These are phyloP conservation scores for Protoeuglena noctilucae DNA, from an alignment of 139 green algal species.

Conservation along the genomic window DNA sequence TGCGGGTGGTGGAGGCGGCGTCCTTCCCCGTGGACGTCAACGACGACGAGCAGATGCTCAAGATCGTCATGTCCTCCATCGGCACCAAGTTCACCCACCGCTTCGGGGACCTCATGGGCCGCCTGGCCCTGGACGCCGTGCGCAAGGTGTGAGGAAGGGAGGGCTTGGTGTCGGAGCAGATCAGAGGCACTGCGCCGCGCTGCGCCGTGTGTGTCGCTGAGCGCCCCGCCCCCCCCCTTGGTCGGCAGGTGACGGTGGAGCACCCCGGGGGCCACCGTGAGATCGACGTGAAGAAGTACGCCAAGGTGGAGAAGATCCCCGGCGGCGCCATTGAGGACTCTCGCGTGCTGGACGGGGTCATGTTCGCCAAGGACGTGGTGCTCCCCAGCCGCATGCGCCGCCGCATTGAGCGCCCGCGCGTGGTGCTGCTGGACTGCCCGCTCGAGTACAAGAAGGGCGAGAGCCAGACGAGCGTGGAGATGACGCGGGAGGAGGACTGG, in stretches of 20 bases:
- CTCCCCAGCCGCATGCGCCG: slow-evolving; percentile 81
- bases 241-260: slow-evolving; percentile 51
- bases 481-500: slow-evolving; percentile 94
- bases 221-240: too few species aligned
- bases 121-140: slow-evolving; percentile 90
- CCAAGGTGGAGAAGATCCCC: slow-evolving; percentile 95
- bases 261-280: slow-evolving; percentile 47
- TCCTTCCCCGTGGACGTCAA: slow-evolving; percentile 78
- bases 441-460: slow-evolving; percentile 99
- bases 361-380: slow-evolving; percentile 99
- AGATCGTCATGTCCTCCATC: slow-evolving; percentile 87
- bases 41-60: slow-evolving; percentile 76
- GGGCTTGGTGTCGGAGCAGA: too few species aligned
- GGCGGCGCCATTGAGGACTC: slow-evolving; percentile 67
- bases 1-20: slow-evolving; percentile 59
- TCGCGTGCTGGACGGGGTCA: slow-evolving; percentile 77
- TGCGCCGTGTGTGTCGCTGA: too few species aligned
- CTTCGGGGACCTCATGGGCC: slow-evolving; percentile 83
- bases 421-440: slow-evolving; percentile 95
- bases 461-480: slow-evolving; percentile 96
- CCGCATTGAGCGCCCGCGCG: slow-evolving; percentile 79
- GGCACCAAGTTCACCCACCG: slow-evolving; percentile 94
- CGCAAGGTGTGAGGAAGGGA: too few species aligned
- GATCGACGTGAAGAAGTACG: slow-evolving; percentile 98
- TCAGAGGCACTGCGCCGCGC: too few species aligned